A percentile compares a stretch with the other conserved stretches of the same genome.
Conservation (phyloP, 805 yeast species). For the Kurtzmaniella cleridarum region DNA sequence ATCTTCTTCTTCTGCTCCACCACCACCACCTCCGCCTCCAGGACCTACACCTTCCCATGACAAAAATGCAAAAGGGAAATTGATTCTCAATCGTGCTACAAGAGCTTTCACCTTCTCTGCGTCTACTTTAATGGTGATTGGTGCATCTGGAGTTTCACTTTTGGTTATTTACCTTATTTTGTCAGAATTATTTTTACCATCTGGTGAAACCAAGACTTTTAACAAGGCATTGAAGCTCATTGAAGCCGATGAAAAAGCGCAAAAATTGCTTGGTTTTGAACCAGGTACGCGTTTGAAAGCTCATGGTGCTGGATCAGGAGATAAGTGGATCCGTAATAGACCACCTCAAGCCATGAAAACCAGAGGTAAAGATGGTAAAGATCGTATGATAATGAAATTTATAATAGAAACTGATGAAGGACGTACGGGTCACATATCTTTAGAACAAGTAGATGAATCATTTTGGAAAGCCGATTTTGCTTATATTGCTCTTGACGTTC, state of each 20-base stretch:
- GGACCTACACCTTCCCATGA: slow-evolving; percentile 32
- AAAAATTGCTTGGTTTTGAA: slow-evolving; percentile 49
- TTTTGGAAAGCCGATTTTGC: slow-evolving; percentile 64
- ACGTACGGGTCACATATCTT: slow-evolving; percentile 62
- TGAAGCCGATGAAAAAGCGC: slow-evolving; percentile 61
- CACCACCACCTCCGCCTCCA: slow-evolving; percentile 31
- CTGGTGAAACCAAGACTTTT: slow-evolving; percentile 88
- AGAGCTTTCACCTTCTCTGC: slow-evolving; percentile 57
- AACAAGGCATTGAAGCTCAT: slow-evolving; percentile 77
- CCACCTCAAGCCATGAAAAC: slow-evolving; percentile 69
- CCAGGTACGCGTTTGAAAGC: slow-evolving; percentile 68
- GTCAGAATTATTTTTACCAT: slow-evolving; percentile 79
- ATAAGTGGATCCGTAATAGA: slow-evolving; percentile 84
- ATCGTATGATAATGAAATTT: slow-evolving; percentile 78
- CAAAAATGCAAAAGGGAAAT: slow-evolving; percentile 34
- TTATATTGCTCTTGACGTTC: slow-evolving; percentile 71
- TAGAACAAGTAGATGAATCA: slow-evolving; percentile 73
- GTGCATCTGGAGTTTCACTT: slow-evolving; percentile 63
- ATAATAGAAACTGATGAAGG: slow-evolving; percentile 69
- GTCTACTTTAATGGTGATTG: slow-evolving; percentile 58
- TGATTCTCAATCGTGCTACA: slow-evolving; percentile 42
- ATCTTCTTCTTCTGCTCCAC: slow-evolving; percentile 7
- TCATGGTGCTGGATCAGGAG: slow-evolving; percentile 67
- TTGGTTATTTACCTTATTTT: slow-evolving; percentile 69
- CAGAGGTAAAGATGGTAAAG: slow-evolving; percentile 70